phyloP scores from a whole-genome alignment of 2,329 filamentous ascomycete species.

The Parastagonospora avenae region DNA sequence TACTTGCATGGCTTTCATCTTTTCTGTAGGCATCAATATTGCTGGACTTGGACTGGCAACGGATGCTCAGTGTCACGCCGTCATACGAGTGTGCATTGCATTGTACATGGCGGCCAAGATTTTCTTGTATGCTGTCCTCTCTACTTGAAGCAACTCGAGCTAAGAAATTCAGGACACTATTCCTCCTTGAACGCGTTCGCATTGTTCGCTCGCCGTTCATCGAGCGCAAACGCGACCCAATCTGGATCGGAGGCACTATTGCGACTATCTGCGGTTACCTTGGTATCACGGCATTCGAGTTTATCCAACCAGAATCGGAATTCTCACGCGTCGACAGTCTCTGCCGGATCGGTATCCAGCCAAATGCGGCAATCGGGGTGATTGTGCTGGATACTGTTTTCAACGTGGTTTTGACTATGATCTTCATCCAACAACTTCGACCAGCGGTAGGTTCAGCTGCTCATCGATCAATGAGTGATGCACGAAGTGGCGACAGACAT shows the following conservation, averaged over 20 bases:
- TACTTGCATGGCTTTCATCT: constrained; percentile 28
- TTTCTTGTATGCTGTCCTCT: constrained; percentile 17
- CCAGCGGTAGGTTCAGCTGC: constrained; percentile 17
- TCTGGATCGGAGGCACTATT: constrained; percentile 37
- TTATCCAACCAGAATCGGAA: constrained; percentile 29
- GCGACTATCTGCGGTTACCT: constrained; percentile 26
- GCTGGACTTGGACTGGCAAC: constrained; percentile 34
- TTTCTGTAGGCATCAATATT: constrained; percentile 31
- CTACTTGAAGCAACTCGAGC: not conserved
- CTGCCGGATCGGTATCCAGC: constrained; percentile 45
- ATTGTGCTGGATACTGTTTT: constrained; percentile 42
- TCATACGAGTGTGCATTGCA: constrained; percentile 43
- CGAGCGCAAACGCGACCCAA: constrained; percentile 32
- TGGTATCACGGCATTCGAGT: constrained; percentile 24
- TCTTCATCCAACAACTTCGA: constrained; percentile 43
- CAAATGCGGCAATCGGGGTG: constrained; percentile 33
- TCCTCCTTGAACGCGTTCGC: constrained; percentile 47
- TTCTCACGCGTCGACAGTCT: constrained; percentile 30
- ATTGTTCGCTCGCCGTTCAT: constrained; percentile 38
- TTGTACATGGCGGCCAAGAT: constrained; percentile 44
- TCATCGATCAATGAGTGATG: not conserved
- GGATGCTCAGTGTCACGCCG: constrained; percentile 32
- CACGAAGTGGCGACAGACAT: not conserved
- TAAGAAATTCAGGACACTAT: constrained; percentile 33
- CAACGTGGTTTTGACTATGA: constrained; percentile 39